Base-by-base conservation (phyloP, 169 alveolate species). In the Eimeria nieschulzi region DNA sequence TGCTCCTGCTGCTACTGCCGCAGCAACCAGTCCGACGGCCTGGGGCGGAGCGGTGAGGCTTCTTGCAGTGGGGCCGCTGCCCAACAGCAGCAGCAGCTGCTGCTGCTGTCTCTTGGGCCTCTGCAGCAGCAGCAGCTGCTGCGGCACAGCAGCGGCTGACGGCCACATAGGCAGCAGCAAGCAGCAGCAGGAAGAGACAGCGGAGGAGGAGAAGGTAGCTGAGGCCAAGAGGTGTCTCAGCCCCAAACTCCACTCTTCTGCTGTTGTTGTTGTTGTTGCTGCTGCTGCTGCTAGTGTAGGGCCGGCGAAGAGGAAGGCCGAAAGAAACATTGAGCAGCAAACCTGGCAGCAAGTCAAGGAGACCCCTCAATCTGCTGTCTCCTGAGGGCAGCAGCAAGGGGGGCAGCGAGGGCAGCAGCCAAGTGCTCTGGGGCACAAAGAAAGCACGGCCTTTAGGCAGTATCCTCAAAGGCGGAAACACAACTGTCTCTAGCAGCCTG, bases 61-160 rank as follows among this genome's bases (percentile, higher is more conserved):
- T 19, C 26, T 66, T 66, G 26, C 26, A 9, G 21, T 66, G 68
- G 9, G 23, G 17, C 23, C 8, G 68, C 15, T 9, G n/a, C 68
- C n/a, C n/a, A 59, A 9, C n/a, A 59, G 68, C 15, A 39, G 68
- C 68, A 15, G 61, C 64, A 46, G 84, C 84, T 19, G 61, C 84
- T 75, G 64, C 84, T 53, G 10, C 39, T 13, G 61, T 64, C n/a
- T 75, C 84, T 19, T 75, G 61, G 39, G 84, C 84, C 64, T 75
- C 66, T n/a, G 84, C 84, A 19, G 84, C 84, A 9, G 84, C 84
- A 12, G 84, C 61, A 2, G 84, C 84, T 15, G 84, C 66, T 39
- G 84, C 61, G 53, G 84, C 84, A 53, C 66, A 46, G 23, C 59
- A 17, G 13, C 84, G 61, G 33, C 84, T 39, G n/a, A 75, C 19